Evolutionary conservation across 1,284 basidiomycete species (phyloP).

Genomic region (Cronartium ribicola): DNA sequence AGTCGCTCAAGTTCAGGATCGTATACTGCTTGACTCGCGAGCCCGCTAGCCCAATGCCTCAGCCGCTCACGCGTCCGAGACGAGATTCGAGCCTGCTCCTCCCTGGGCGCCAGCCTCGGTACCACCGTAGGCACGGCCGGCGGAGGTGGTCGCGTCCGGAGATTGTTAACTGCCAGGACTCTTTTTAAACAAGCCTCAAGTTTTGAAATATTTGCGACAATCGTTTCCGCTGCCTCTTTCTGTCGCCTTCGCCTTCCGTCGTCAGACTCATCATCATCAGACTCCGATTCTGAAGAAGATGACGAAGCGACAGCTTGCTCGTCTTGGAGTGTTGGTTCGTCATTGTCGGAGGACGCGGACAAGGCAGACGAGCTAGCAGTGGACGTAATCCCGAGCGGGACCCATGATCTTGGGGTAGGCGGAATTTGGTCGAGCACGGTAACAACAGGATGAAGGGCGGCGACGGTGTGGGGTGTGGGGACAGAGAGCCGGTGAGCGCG

Average conservation of each 20-base stretch:
- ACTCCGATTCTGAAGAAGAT: conserved; percentile 12
- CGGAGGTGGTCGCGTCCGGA: background rate
- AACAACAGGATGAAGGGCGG: background rate
- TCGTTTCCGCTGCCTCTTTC: conserved; percentile 12
- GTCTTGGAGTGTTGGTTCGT: background rate
- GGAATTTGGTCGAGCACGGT: background rate
- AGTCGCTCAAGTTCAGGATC: conserved; percentile 23
- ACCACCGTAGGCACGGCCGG: background rate
- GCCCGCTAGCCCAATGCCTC: conserved; percentile 30
- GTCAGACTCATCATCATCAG: background rate
- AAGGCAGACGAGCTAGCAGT: conserved; percentile 12
- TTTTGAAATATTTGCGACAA: conserved; percentile 15
- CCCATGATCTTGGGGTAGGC: conserved; percentile 28
- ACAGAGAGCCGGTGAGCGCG: background rate
- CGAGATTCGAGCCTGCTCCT: background rate
- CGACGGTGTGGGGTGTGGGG: background rate
- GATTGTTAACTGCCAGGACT: conserved; percentile 10
- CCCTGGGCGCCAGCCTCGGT: background rate
- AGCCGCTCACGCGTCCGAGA: conserved; percentile 2
- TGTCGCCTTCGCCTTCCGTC: background rate
- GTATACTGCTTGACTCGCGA: conserved; percentile 22
- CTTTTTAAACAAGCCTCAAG: conserved; percentile 15
- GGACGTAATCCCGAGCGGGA: conserved; percentile 10
- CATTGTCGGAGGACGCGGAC: conserved; percentile 9
- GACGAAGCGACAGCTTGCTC: background rate